Conservation (phyloP, 805 yeast species). For the Yarrowia osloensis region DNA sequence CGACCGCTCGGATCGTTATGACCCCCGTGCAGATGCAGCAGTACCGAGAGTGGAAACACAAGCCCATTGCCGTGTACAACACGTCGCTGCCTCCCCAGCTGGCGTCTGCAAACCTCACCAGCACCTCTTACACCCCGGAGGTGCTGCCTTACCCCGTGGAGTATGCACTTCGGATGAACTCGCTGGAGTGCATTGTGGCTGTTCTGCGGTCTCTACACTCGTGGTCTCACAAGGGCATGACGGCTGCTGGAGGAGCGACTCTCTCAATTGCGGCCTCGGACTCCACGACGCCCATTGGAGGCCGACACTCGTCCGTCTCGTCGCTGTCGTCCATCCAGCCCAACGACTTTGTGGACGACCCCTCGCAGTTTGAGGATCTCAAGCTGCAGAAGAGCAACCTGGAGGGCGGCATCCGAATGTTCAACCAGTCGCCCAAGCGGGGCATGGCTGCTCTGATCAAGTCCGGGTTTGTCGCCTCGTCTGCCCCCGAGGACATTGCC, state of each 20-base stretch:
- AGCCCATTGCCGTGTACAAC: conserved; percentile 72
- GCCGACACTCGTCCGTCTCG: conserved; percentile 13
- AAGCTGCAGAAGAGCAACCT: conserved; percentile 82
- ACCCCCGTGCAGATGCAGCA: conserved; percentile 65
- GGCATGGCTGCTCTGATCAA: conserved; percentile 68
- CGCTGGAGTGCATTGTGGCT: conserved; percentile 78
- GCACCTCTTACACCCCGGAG: conserved; percentile 41
- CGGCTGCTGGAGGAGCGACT: conserved; percentile 35
- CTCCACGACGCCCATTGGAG: conserved; percentile 4
- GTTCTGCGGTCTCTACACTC: conserved; percentile 76
- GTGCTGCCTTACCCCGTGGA: conserved; percentile 58
- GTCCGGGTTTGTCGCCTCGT: conserved; percentile 62
- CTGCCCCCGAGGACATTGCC: conserved; percentile 71
- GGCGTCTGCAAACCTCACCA: conserved; percentile 65
- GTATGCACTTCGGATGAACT: conserved; percentile 77
- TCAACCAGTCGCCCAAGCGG: conserved; percentile 80
- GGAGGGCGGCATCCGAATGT: conserved; percentile 72
- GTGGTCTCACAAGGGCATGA: conserved; percentile 77
- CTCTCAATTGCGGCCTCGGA: conserved; percentile 33
- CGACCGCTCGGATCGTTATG: conserved; percentile 70
- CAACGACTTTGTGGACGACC: conserved; percentile 55
- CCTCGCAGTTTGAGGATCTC: conserved; percentile 78
- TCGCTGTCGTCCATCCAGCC: conserved; percentile 3
- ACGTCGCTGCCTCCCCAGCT: conserved; percentile 72
- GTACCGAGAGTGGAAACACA: conserved; percentile 52